Conservation (phyloP, 495 filamentous ascomycete genomes). For the Chaetomidium leptoderma region DNA sequence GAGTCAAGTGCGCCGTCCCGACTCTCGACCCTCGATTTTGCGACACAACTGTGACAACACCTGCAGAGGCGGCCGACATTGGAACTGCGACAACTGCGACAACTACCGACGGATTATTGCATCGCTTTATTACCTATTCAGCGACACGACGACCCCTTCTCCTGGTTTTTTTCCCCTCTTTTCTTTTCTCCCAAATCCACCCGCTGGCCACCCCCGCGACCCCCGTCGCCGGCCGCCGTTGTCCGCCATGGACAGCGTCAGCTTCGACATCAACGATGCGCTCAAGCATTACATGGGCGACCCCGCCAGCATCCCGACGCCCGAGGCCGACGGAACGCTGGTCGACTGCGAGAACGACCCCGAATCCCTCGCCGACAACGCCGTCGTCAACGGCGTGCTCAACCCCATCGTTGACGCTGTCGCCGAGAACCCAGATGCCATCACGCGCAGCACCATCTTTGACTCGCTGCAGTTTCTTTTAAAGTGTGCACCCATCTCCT, state of each 20-base stretch:
- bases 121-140: too few relatives aligned
- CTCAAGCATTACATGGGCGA: constrained; percentile 95
- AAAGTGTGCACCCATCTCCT: constrained; percentile 80
- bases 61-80: constrained; percentile 21
- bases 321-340: constrained; percentile 78
- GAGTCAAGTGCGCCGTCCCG: background rate
- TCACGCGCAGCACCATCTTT: constrained; percentile 70
- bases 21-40: constrained; percentile 1
- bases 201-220: constrained; percentile 17
- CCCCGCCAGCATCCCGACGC: constrained; percentile 75
- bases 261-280: constrained; percentile 92
- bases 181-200: constrained; percentile 1
- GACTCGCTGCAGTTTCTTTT: constrained; percentile 93
- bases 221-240: constrained; percentile 12
- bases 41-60: constrained; percentile 16
- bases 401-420: constrained; percentile 93
- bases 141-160: constrained; percentile 5
- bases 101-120: too few relatives aligned
- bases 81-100: too few relatives aligned
- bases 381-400: constrained; percentile 74
- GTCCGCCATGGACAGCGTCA: constrained; percentile 65
- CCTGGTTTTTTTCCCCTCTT: background rate
- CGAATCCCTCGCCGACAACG: constrained; percentile 68
- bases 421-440: constrained; percentile 83
- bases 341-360: constrained; percentile 90